Conservation (phyloP, 169 alveolate genomes). For the Plasmodium coatneyi region DNA sequence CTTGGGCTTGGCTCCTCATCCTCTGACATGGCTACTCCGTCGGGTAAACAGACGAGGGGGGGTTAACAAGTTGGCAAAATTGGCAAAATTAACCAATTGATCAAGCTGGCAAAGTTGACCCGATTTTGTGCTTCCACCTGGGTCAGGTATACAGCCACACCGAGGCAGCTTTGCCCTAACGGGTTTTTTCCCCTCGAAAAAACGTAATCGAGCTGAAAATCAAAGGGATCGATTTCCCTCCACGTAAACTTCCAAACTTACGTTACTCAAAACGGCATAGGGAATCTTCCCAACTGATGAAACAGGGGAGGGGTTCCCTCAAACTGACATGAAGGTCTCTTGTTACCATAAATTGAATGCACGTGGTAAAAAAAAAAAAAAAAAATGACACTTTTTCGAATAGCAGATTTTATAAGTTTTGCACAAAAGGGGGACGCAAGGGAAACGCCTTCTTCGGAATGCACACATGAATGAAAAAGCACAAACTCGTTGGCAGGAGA, state of each 20-base stretch:
- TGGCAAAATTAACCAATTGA: too few relatives aligned
- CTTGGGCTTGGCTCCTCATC: background rate
- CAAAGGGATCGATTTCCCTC: background rate
- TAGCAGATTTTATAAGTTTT: too few relatives aligned
- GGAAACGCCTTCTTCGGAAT: background rate
- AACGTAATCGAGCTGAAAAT: background rate
- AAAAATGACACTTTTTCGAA: background rate
- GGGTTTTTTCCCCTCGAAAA: background rate
- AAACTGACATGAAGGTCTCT: background rate
- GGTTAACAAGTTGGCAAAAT: background rate
- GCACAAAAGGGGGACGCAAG: background rate
- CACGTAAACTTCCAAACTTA: background rate
- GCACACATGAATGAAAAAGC: conserved; percentile 14
- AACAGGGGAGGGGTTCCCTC: background rate
- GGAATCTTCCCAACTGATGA: background rate
- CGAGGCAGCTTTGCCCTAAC: background rate
- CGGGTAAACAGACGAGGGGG: background rate
- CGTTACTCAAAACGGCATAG: background rate
- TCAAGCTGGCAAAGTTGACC: too few relatives aligned
- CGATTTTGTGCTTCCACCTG: background rate
- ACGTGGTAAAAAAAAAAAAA: background rate
- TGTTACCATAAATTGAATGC: background rate
- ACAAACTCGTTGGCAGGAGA: background rate
- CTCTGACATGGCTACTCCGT: background rate
- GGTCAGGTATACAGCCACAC: background rate